Evolutionary conservation across 176 grass and related monocot genomes (phyloP).

Genomic region (Triticum turgidum): DNA sequence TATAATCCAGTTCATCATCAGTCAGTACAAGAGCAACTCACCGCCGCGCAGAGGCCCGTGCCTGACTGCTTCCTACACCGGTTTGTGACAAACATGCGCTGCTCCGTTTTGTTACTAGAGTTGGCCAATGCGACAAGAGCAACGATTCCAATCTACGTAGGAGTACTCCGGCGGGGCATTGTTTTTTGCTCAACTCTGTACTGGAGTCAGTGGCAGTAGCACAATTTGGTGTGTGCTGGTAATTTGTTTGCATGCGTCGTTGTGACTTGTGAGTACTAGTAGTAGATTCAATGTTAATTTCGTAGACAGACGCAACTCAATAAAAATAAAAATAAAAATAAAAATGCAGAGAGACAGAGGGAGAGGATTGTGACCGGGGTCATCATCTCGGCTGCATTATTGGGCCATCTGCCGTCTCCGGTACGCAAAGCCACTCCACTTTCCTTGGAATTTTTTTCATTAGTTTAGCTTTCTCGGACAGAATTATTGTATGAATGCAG

Average conservation of each 20-base stretch:
- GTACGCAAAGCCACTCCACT: neutral
- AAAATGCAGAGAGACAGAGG: neutral
- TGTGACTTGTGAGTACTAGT: too few species aligned
- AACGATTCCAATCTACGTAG: neutral
- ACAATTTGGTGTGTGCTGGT: too few species aligned
- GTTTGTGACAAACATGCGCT: conserved; percentile 40
- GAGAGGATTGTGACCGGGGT: neutral
- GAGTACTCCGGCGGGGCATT: too few species aligned
- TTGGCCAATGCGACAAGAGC: conserved; percentile 15
- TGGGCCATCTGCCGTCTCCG: conserved; percentile 1
- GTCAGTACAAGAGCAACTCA: neutral
- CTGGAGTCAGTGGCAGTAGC: neutral
- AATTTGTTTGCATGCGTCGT: too few species aligned
- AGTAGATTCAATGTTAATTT: too few species aligned
- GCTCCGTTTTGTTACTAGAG: neutral
- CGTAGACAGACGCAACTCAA: too few species aligned
- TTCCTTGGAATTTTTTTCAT: neutral
- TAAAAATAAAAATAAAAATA: too few species aligned
- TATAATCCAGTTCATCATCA: neutral
- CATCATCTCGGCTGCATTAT: neutral
- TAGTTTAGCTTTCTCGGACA: neutral
- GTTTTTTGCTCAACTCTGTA: neutral
- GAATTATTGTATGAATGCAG: neutral
- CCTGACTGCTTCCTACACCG: neutral
- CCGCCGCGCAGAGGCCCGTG: neutral